These are phyloP conservation scores for Dendrobium catenatum DNA, from an alignment of 106 monocot genomes.

Conservation along the genomic window DNA sequence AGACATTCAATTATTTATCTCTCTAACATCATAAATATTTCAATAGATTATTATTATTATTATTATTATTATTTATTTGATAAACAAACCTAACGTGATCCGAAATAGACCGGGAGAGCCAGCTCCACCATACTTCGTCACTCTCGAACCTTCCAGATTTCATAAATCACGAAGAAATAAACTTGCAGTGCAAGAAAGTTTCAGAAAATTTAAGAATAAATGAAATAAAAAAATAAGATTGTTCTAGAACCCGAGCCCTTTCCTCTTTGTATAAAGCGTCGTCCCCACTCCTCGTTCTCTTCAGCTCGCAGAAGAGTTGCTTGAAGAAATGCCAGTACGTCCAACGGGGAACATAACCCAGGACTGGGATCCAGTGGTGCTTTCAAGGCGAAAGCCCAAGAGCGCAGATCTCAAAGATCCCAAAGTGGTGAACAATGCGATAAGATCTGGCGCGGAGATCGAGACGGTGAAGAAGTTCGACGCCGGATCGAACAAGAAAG, in stretches of 20 bases:
- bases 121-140: no score
- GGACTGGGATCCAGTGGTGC: conserved; percentile 65
- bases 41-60: no score
- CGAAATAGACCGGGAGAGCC: no score
- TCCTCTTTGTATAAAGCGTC: not conserved
- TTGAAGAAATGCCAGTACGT: conserved; percentile 17
- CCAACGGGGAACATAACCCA: conserved; percentile 22
- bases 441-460: conserved; percentile 57
- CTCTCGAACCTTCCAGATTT: not conserved
- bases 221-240: no score
- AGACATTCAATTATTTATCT: no score
- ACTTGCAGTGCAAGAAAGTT: not conserved
- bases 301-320: not conserved
- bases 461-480: conserved; percentile 60
- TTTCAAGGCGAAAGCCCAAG: conserved; percentile 32
- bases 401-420: conserved; percentile 27
- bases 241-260: not conserved
- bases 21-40: no score
- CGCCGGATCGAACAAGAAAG: conserved; percentile 70
- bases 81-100: no score
- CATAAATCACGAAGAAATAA: not conserved
- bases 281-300: not conserved
- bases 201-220: no score
- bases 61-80: no score
- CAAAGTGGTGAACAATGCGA: conserved; percentile 50